Conservation (phyloP, 305 asterid genomes). For the Coffea humblotiana region DNA sequence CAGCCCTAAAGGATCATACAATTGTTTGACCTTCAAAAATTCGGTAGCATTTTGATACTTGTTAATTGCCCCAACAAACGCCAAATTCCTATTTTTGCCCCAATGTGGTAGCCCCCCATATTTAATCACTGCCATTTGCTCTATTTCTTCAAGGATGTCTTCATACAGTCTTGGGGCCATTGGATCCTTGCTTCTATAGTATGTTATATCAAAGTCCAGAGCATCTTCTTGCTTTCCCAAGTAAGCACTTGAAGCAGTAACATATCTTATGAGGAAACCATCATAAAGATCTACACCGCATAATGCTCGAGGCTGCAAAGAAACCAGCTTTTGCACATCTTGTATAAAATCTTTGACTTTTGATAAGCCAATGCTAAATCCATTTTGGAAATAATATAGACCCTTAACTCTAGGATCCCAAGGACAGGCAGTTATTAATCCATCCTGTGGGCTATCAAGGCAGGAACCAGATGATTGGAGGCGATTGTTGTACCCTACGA, state of each 20-base stretch:
- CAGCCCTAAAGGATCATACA: conserved; percentile 18
- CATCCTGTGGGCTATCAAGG: conserved; percentile 14
- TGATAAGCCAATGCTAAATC: conserved; percentile 13
- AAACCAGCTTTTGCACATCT: conserved; percentile 14
- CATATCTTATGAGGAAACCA: conserved; percentile 23
- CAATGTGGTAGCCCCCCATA: conserved; percentile 28
- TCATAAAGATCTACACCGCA: conserved; percentile 17
- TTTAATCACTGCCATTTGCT: conserved; percentile 20
- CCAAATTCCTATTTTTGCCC: conserved; percentile 23
- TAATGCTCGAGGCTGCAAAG: conserved; percentile 5
- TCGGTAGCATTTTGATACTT: conserved; percentile 13
- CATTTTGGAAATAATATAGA: neutral
- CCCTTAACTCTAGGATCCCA: conserved; percentile 26
- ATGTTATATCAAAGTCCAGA: conserved; percentile 20
- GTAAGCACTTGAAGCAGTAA: conserved; percentile 23
- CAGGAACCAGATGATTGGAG: conserved; percentile 24
- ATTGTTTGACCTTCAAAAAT: conserved; percentile 14
- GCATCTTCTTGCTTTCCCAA: conserved; percentile 25
- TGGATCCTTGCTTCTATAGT: conserved; percentile 21
- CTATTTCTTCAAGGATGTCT: conserved; percentile 24
- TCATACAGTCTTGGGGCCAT: conserved; percentile 14
- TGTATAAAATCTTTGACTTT: conserved; percentile 17
- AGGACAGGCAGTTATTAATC: conserved; percentile 9
- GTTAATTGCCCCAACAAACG: conserved; percentile 12
- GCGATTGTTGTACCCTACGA: conserved; percentile 15